Evolutionary conservation across 2,329 filamentous ascomycete genomes (phyloP).

Genomic region (Apiospora aurea): DNA sequence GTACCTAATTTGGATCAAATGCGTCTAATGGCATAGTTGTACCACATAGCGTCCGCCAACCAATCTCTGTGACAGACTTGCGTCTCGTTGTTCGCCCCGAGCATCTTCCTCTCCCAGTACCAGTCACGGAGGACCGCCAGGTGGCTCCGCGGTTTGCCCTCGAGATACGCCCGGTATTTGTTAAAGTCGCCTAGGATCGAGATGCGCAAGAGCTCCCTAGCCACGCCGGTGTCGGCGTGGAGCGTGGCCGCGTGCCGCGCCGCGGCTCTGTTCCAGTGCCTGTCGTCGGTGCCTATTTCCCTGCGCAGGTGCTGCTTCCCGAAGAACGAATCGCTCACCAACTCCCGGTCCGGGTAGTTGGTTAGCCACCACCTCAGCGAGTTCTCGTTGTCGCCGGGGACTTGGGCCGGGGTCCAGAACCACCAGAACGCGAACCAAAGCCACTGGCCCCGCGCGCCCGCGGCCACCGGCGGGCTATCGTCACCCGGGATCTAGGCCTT

Average conservation of each 20-base stretch:
- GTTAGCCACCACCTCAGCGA: neutral
- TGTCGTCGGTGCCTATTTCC: too few relatives aligned
- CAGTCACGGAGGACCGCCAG: neutral
- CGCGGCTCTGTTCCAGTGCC: neutral
- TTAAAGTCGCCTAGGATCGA: neutral
- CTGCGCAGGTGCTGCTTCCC: too few relatives aligned
- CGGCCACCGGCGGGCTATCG: too few relatives aligned
- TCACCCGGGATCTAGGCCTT: neutral
- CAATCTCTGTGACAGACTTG: too few relatives aligned
- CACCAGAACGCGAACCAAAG: neutral
- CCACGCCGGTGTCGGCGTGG: neutral
- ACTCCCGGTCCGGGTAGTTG: too few relatives aligned
- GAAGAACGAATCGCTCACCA: neutral
- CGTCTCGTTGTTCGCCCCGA: too few relatives aligned
- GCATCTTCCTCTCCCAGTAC: too few relatives aligned
- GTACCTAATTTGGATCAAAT: too few relatives aligned
- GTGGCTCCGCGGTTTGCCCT: neutral
- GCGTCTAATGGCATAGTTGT: too few relatives aligned
- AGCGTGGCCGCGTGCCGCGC: neutral
- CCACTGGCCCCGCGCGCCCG: neutral
- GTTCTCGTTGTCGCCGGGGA: neutral
- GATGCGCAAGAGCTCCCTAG: neutral
- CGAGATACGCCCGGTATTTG: neutral
- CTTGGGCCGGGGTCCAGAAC: neutral
- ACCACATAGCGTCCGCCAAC: too few relatives aligned